These are phyloP conservation scores for Rosa persica DNA, from an alignment of 306 rosid species.

Conservation along the genomic window DNA sequence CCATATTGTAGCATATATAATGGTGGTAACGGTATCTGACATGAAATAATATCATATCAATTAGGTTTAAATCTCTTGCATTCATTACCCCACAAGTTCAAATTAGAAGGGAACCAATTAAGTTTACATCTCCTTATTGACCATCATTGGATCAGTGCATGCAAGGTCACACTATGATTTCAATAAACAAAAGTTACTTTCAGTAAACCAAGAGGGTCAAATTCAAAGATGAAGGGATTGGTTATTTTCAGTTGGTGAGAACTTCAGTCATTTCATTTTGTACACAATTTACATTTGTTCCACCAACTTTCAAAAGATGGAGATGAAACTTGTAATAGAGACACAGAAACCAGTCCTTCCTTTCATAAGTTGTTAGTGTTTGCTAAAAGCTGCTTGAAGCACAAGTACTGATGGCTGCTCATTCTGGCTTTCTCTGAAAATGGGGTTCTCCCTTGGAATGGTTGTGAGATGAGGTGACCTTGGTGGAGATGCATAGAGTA, in stretches of 20 bases:
- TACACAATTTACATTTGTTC: conserved; percentile 8
- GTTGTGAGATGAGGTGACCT: conserved; percentile 54
- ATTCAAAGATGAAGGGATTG: not conserved
- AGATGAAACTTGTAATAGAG: not conserved
- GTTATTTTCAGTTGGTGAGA: not conserved
- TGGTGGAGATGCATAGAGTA: conserved; percentile 65
- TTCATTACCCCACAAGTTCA: not conserved
- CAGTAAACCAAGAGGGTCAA: not conserved
- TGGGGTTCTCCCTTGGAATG: conserved; percentile 66
- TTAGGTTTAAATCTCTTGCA: not conserved
- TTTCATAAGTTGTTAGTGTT: conserved; percentile 19
- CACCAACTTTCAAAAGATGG: not conserved
- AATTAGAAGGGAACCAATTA: not conserved
- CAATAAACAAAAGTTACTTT: no score
- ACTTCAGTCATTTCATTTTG: not conserved
- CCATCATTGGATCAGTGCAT: not conserved
- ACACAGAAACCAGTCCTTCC: no score
- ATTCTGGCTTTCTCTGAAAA: conserved; percentile 32
- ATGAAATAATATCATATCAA: not conserved
- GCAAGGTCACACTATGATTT: not conserved
- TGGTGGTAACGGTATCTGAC: not conserved
- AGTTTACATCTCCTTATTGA: not conserved
- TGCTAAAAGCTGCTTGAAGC: conserved; percentile 48
- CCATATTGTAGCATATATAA: not conserved
- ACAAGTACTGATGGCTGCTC: conserved; percentile 24